phyloP scores from a whole-genome alignment of 306 rosid species.

The Dryas alaskensis region DNA sequence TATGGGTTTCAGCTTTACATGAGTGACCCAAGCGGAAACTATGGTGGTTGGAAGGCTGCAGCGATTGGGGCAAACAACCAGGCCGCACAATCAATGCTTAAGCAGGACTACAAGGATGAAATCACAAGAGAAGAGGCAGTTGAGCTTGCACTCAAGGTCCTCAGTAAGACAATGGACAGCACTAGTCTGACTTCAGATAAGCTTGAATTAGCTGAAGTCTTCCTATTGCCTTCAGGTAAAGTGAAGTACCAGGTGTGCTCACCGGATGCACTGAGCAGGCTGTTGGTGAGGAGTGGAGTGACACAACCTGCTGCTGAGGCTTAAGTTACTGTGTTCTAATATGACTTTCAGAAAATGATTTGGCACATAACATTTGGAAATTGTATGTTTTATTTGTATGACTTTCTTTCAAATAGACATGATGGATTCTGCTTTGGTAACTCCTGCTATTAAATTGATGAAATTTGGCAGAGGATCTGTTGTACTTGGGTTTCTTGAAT shows the following conservation, averaged over 20 bases:
- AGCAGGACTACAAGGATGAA: conserved; percentile 48
- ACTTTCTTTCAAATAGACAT: neutral
- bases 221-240: conserved; percentile 36
- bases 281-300: conserved; percentile 38
- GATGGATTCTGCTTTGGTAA: neutral
- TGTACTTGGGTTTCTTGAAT: neutral
- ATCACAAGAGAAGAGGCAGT: conserved; percentile 45
- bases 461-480: conserved; percentile 6
- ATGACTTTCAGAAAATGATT: neutral
- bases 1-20: conserved; percentile 45
- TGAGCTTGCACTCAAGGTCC: conserved; percentile 43
- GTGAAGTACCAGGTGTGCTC: conserved; percentile 43
- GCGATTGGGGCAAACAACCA: conserved; percentile 48
- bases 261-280: conserved; percentile 29
- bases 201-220: conserved; percentile 42
- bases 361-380: conserved; percentile 11
- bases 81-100: conserved; percentile 47
- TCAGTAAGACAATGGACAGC: conserved; percentile 48
- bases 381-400: conserved; percentile 14
- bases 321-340: neutral
- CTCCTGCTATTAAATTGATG: conserved; percentile 4
- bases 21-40: conserved; percentile 50
- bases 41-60: conserved; percentile 51
- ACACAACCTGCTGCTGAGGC: conserved; percentile 45
- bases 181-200: conserved; percentile 43